Base-by-base conservation (phyloP, 1,139 yeast species). In the Debaryomyces subglobosus region DNA sequence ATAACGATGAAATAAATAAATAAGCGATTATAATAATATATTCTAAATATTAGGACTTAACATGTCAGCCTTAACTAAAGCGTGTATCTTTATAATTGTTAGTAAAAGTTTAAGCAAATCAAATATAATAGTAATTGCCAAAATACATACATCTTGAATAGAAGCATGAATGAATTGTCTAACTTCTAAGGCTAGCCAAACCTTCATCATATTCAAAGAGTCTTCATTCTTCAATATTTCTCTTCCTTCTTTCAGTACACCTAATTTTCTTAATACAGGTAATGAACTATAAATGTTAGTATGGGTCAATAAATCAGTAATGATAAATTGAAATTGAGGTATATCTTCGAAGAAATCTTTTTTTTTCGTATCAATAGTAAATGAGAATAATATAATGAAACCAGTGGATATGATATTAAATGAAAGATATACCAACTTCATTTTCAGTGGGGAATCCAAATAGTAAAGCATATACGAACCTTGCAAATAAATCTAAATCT, bases 181-280 rank as follows among this genome's bases (percentile, higher is more conserved):
- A 4, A 89, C 86, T 69, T 94, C 98, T 36, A 94, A 71, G 0
- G 96, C 94, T 47, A 90, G 62, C 98, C 98, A 92, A 21, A 92
- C 94, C 63, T 89, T 89, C 52, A 89, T 71, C 96, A 91, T 89
- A 21, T 88, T 83, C 49, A 89, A 57, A 21, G 85, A 77, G 58
- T 85, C 86, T 36, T 82, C 83, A 59, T 81, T 78, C 51, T 76
- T 71, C 44, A 85, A 66, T 16, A 86, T 72, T 55, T 79, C 79
- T 53, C 81, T 73, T 38, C 85, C 88, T 56, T 86, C 92, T 57
- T 82, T 79, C 74, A 71, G 77, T 23, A 86, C 78, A 40, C 97
- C 94, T 44, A 90, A 79, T 64, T 86, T 85, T 71, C 98, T 81
- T 58, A 94, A 72, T 33, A 94, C 89, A 1, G 98, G 98, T 54